Conservation (phyloP, 306 rosid genomes). For the Dryas alaskensis region DNA sequence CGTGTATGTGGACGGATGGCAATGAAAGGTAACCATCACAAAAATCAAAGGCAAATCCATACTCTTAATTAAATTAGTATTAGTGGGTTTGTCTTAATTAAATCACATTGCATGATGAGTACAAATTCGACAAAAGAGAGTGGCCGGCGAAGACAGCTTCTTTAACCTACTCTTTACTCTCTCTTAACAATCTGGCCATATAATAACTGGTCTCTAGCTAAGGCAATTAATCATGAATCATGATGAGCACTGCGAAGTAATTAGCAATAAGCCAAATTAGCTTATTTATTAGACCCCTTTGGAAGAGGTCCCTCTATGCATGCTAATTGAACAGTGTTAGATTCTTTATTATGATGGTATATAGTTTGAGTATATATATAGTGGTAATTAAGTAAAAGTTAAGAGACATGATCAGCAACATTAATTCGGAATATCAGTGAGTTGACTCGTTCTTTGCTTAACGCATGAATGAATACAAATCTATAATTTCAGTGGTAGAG, state of each 20-base stretch:
- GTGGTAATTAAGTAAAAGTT: not conserved
- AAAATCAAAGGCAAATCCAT: slow-evolving; percentile 34
- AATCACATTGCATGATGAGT: slow-evolving; percentile 42
- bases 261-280: slow-evolving; percentile 38
- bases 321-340: not conserved
- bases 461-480: no score
- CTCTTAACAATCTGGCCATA: slow-evolving; percentile 20
- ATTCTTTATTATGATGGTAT: not conserved
- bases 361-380: no score
- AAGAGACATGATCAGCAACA: not conserved
- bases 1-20: slow-evolving; percentile 29
- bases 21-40: slow-evolving; percentile 37
- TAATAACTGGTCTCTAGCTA: slow-evolving; percentile 28
- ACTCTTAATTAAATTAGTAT: slow-evolving; percentile 32
- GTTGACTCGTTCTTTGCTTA: not conserved
- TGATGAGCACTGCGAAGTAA: slow-evolving; percentile 17
- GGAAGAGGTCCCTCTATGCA: not conserved
- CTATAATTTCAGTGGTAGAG: no score
- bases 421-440: not conserved
- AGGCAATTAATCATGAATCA: not conserved
- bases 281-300: not conserved
- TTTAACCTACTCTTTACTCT: slow-evolving; percentile 61
- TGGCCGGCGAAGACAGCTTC: slow-evolving; percentile 94
- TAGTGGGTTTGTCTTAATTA: slow-evolving; percentile 37
- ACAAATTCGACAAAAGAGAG: slow-evolving; percentile 62